phyloP scores from a whole-genome alignment of 2,329 filamentous ascomycete genomes.

The Raffaelea albimanens region DNA sequence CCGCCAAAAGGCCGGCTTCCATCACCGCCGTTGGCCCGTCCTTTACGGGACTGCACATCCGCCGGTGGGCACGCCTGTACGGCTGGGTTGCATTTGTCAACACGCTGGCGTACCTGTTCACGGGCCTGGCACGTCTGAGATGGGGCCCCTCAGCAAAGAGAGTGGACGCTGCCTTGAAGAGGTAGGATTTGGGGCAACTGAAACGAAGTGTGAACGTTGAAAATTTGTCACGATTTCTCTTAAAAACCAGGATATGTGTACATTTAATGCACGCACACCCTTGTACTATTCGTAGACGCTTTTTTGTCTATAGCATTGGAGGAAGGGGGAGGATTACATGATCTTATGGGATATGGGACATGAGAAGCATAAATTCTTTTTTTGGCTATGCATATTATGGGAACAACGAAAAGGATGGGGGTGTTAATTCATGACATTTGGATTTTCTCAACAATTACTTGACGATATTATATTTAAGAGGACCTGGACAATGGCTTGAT shows the following conservation, averaged over 20 bases:
- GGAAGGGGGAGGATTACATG: background rate
- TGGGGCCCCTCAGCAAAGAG: conserved; percentile 7
- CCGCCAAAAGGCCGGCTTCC: background rate
- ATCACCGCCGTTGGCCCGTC: background rate
- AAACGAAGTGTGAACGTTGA: no score
- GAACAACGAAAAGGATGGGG: no score
- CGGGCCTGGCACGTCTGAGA: conserved; percentile 2
- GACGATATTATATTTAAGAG: no score
- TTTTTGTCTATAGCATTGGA: background rate
- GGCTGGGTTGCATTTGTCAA: conserved; percentile 6
- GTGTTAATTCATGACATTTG: no score
- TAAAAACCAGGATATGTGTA: no score
- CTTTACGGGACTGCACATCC: conserved; percentile 9
- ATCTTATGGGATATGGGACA: background rate
- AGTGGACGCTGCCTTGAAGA: conserved; percentile 6
- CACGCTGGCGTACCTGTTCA: conserved; percentile 5
- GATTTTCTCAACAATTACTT: no score
- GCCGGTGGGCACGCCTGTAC: conserved; percentile 13
- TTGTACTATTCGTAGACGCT: no score
- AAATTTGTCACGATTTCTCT: no score
- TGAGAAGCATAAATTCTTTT: no score
- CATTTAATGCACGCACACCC: no score
- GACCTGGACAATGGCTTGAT: no score
- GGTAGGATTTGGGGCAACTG: background rate
- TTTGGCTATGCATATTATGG: no score